phyloP scores from a whole-genome alignment of 352 stramenopile species.

The Pythium oligandrum region DNA sequence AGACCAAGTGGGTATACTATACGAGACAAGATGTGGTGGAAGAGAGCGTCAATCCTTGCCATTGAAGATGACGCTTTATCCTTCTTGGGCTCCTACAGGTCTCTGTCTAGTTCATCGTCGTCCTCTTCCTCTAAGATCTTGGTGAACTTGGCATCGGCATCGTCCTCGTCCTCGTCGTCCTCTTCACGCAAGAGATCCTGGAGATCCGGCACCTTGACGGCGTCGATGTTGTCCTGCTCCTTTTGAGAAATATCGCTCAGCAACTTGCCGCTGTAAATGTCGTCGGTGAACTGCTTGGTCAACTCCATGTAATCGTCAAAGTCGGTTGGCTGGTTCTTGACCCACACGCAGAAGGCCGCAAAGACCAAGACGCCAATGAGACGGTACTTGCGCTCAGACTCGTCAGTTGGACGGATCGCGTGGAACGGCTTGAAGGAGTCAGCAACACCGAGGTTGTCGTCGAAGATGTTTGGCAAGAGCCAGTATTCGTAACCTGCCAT shows the following conservation, averaged over 20 bases:
- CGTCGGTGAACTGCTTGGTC: slow-evolving; percentile 99
- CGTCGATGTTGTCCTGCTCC: slow-evolving; percentile 98
- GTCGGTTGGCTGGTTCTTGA: slow-evolving; percentile 98
- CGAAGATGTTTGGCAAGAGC: slow-evolving; percentile 99
- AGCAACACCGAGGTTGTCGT: slow-evolving; percentile 96
- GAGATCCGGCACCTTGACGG: slow-evolving; percentile 88
- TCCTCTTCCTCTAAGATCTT: slow-evolving; percentile 82
- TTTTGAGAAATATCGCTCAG: slow-evolving; percentile 97
- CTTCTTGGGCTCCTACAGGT: slow-evolving; percentile 40
- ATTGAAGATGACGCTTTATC: too few species aligned
- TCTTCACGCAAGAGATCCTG: slow-evolving; percentile 84
- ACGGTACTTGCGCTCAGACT: slow-evolving; percentile 94
- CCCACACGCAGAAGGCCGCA: slow-evolving; percentile 96
- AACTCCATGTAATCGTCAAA: slow-evolving; percentile 99
- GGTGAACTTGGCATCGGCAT: slow-evolving; percentile 64
- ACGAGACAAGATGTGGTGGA: too few species aligned
- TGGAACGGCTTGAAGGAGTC: slow-evolving; percentile 98
- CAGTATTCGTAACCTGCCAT: slow-evolving; percentile 96
- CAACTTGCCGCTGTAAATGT: slow-evolving; percentile 99
- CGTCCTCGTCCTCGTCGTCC: slow-evolving; percentile 53
- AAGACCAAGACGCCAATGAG: slow-evolving; percentile 90
- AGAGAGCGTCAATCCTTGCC: too few species aligned
- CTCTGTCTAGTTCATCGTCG: slow-evolving; percentile 47
- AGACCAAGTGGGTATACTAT: too few species aligned
- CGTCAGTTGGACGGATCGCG: slow-evolving; percentile 75